Percentiles rank a stretch among this genome's conserved stretches.
phyloP scores from a whole-genome alignment of 2,329 filamentous ascomycete genomes.

The Colletotrichum incanum region DNA sequence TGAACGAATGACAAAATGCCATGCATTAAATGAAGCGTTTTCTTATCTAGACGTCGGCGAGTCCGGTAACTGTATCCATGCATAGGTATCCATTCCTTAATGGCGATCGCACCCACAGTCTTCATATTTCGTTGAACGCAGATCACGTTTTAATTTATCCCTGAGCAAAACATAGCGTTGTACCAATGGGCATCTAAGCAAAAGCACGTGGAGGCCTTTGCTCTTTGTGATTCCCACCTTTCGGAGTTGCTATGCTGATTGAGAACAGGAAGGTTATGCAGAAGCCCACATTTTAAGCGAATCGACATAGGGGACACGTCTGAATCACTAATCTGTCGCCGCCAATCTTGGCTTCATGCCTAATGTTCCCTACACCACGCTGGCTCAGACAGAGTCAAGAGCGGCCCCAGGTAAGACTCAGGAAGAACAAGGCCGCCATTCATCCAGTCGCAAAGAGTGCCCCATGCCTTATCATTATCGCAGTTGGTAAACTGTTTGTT shows the following conservation, averaged over 20 bases:
- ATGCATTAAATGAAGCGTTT: not conserved
- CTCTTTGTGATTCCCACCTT: not conserved
- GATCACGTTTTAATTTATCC: not conserved
- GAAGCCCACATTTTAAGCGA: no score
- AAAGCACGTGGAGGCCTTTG: not conserved
- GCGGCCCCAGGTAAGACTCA: conserved; percentile 47
- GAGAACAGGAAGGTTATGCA: not conserved
- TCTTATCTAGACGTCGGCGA: not conserved
- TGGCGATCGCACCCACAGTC: not conserved
- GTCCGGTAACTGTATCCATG: not conserved
- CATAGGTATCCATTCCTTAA: not conserved
- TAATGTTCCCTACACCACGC: conserved; percentile 26
- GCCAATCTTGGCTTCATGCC: not conserved
- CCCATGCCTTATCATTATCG: conserved; percentile 45
- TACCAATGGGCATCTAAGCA: not conserved
- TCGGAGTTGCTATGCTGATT: not conserved
- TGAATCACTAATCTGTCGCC: not conserved
- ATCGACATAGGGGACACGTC: not conserved
- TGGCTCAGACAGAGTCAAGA: conserved; percentile 30
- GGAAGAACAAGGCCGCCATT: conserved; percentile 44
- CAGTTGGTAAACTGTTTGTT: conserved; percentile 47
- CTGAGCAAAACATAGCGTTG: not conserved
- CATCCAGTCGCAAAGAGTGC: conserved; percentile 44
- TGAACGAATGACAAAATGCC: not conserved
- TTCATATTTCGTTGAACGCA: not conserved